Percentiles rank a stretch among this genome's conserved stretches.
These are phyloP conservation scores for Diaporthe sp. DNA, from an alignment of 2,329 filamentous ascomycete genomes.

Conservation along the genomic window DNA sequence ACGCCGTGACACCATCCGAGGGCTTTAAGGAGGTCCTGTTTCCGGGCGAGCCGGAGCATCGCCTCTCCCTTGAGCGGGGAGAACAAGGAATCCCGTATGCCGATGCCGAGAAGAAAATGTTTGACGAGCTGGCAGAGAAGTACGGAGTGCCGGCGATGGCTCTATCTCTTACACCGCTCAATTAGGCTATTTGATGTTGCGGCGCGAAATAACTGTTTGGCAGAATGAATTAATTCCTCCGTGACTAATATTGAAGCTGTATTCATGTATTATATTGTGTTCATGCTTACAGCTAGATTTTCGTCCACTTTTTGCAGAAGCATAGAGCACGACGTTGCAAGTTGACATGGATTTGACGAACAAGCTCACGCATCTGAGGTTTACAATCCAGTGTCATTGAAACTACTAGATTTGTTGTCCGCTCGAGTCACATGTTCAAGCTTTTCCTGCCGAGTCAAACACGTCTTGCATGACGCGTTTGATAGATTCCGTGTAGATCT, in stretches of 20 bases:
- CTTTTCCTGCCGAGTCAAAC: slow-evolving; percentile 1
- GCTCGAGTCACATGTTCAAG: background rate
- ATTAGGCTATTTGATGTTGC: background rate
- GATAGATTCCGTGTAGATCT: slow-evolving; percentile 8
- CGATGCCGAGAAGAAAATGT: slow-evolving; percentile 23
- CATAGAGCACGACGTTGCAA: no score
- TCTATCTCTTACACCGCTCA: background rate
- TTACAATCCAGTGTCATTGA: no score
- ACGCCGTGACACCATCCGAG: slow-evolving; percentile 3
- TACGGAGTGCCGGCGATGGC: background rate
- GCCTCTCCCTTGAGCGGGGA: slow-evolving; percentile 6
- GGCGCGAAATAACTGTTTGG: background rate
- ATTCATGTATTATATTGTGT: background rate
- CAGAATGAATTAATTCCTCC: no score
- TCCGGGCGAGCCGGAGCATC: slow-evolving; percentile 12
- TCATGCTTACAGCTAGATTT: background rate
- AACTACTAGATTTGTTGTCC: no score
- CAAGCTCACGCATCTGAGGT: no score
- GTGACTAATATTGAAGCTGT: background rate
- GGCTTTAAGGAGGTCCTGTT: slow-evolving; percentile 27
- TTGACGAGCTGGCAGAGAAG: slow-evolving; percentile 5
- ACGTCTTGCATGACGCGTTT: slow-evolving; percentile 18
- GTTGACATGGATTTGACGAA: no score
- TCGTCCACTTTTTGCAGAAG: no score
- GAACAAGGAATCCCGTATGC: slow-evolving; percentile 17